Conservation (phyloP, 352 stramenopile species). For the Pythium pyrilobum region DNA sequence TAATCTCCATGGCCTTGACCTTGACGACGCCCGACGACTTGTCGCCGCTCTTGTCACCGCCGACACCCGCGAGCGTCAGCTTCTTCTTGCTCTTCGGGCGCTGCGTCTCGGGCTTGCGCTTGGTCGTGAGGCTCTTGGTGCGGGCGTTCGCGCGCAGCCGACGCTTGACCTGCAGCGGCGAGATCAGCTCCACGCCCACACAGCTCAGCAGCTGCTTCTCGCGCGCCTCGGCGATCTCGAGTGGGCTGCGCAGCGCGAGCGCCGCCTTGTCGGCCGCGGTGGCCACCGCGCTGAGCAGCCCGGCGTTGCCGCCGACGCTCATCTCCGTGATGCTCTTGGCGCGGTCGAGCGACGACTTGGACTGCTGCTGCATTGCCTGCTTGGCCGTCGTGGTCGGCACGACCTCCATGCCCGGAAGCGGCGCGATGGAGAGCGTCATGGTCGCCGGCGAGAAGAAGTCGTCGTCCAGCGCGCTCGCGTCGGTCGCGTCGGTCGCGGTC, state of each 20-base stretch:
- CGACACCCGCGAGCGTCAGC: slow-evolving; percentile 25
- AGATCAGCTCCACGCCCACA: slow-evolving; percentile 78
- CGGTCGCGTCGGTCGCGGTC: neutral
- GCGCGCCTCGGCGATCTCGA: slow-evolving; percentile 75
- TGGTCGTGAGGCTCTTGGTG: slow-evolving; percentile 44
- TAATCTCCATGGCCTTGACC: slow-evolving; percentile 86
- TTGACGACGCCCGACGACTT: slow-evolving; percentile 78
- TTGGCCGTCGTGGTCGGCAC: slow-evolving; percentile 8
- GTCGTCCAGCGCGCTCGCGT: slow-evolving; percentile 30
- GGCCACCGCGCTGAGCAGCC: slow-evolving; percentile 16
- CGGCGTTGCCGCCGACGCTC: slow-evolving; percentile 22
- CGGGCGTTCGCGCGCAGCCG: slow-evolving; percentile 56
- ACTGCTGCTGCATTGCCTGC: neutral
- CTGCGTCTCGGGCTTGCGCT: slow-evolving; percentile 25
- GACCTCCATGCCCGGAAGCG: slow-evolving; percentile 66
- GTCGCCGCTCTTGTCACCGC: slow-evolving; percentile 27
- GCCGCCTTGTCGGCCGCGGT: slow-evolving; percentile 12
- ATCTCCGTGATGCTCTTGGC: slow-evolving; percentile 40
- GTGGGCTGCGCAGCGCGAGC: slow-evolving; percentile 33
- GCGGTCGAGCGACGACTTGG: slow-evolving; percentile 22
- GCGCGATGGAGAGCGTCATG: slow-evolving; percentile 43
- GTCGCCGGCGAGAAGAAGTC: slow-evolving; percentile 72
- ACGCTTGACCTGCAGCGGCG: slow-evolving; percentile 77
- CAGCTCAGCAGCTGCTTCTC: slow-evolving; percentile 81
- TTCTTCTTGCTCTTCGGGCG: slow-evolving; percentile 40